phyloP scores from a whole-genome alignment of 192 early-diverging fungal genomes.

The Piromyces finnis region DNA sequence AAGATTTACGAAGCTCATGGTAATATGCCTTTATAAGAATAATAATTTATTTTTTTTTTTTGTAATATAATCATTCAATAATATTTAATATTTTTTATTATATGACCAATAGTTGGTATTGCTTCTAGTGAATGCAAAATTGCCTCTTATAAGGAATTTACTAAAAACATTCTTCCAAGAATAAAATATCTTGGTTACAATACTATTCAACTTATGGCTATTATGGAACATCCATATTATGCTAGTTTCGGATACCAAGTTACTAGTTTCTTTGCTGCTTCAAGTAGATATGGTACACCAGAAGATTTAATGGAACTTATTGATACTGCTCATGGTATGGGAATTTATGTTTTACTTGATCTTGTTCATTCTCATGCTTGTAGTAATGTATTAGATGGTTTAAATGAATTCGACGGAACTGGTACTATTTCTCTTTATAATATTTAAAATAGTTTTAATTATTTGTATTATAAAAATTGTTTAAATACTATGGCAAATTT shows the following conservation, averaged over 20 bases:
- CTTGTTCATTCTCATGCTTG: slow-evolving; percentile 92
- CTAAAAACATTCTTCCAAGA: slow-evolving; percentile 61
- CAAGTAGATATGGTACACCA: slow-evolving; percentile 61
- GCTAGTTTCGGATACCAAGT: slow-evolving; percentile 97
- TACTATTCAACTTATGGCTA: slow-evolving; percentile 45
- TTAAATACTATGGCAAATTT: too few species aligned
- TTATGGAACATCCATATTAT: slow-evolving; percentile 99
- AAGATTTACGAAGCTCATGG: slow-evolving; percentile 87
- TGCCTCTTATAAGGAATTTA: slow-evolving; percentile 77
- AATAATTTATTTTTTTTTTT: too few species aligned
- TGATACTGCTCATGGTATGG: slow-evolving; percentile 80
- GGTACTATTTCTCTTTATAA: background rate
- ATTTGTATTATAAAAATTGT: too few species aligned
- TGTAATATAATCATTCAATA: too few species aligned
- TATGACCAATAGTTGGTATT: too few species aligned
- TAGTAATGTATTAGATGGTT: slow-evolving; percentile 84
- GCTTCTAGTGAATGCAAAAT: slow-evolving; percentile 69
- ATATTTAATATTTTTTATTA: too few species aligned
- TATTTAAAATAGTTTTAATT: too few species aligned
- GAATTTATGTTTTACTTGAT: slow-evolving; percentile 75
- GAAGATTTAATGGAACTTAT: slow-evolving; percentile 84
- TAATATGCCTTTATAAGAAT: too few species aligned
- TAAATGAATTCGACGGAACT: slow-evolving; percentile 90
- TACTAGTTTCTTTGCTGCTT: slow-evolving; percentile 85
- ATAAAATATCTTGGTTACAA: slow-evolving; percentile 49